Evolutionary conservation across 768 basidiomycete species (phyloP).

Genomic region (Suillus plorans): DNA sequence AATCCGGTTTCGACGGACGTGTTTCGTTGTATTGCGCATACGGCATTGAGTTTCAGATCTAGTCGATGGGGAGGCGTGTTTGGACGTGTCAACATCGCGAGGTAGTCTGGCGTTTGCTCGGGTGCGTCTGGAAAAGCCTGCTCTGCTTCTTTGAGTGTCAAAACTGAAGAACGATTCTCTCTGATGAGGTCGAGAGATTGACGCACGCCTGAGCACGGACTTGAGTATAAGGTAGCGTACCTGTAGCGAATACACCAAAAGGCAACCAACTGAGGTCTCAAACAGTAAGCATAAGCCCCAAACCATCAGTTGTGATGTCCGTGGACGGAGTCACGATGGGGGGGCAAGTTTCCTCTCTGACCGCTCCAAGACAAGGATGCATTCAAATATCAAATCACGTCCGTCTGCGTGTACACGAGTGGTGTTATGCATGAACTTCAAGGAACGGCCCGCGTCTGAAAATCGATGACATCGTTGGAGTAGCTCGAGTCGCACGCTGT

Average conservation of each 20-base stretch:
- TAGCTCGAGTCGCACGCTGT: constrained; percentile 50
- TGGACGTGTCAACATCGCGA: no score
- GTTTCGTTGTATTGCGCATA: no score
- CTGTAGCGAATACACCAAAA: constrained; percentile 76
- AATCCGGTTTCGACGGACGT: no score
- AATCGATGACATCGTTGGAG: constrained; percentile 59
- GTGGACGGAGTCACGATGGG: neutral
- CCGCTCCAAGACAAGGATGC: constrained; percentile 49
- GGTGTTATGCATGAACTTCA: constrained; percentile 52
- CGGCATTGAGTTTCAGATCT: no score
- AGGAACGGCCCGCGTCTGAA: constrained; percentile 50
- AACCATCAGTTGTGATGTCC: neutral
- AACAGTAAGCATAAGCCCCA: neutral
- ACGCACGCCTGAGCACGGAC: constrained; percentile 16
- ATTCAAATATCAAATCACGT: constrained; percentile 46
- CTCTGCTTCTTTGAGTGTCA: no score
- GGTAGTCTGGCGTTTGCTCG: no score
- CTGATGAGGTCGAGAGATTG: no score
- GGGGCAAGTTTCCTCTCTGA: constrained; percentile 49
- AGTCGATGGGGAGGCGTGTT: no score
- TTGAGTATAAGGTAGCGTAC: constrained; percentile 91
- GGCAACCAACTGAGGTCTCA: neutral
- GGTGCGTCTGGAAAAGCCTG: no score
- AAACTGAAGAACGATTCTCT: no score
- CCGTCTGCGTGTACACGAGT: constrained; percentile 32